Conservation (phyloP, 2,329 filamentous ascomycete species). For the Colletotrichum orbiculare region DNA sequence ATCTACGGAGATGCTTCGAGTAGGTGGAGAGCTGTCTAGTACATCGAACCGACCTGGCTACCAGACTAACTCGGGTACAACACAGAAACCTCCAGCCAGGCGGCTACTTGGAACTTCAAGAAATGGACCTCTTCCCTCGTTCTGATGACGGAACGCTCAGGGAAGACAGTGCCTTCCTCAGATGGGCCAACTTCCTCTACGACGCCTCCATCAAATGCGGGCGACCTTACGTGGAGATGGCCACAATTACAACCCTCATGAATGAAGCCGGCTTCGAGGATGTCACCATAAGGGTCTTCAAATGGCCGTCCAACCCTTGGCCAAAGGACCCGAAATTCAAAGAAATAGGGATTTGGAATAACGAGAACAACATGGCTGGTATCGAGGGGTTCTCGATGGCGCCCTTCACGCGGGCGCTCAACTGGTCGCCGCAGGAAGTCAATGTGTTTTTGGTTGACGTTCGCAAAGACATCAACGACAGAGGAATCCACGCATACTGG, state of each 20-base stretch:
- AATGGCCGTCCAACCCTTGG: conserved; percentile 9
- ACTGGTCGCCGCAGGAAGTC: background rate
- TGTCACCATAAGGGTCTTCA: background rate
- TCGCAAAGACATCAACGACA: background rate
- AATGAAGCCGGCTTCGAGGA: background rate
- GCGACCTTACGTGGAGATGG: background rate
- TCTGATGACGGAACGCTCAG: conserved; percentile 55
- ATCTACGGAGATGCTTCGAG: conserved; percentile 45
- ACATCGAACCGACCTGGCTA: too few relatives aligned
- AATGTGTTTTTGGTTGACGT: background rate
- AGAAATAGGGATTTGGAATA: background rate
- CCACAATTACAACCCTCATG: background rate
- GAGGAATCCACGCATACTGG: background rate
- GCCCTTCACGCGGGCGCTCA: background rate
- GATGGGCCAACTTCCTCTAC: conserved; percentile 46
- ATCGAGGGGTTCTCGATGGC: background rate
- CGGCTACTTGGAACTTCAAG: conserved; percentile 56
- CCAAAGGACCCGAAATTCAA: background rate
- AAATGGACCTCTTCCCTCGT: conserved; percentile 49
- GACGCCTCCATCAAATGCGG: background rate
- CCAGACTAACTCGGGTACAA: too few relatives aligned
- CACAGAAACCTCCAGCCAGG: conserved; percentile 51
- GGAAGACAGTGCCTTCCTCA: conserved; percentile 39
- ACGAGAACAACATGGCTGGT: background rate
- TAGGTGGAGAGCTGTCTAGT: conserved; percentile 13